A percentile compares a stretch with the other conserved stretches of the same genome.
Conservation (phyloP, 352 stramenopile species). For the Pythium chondricola region DNA sequence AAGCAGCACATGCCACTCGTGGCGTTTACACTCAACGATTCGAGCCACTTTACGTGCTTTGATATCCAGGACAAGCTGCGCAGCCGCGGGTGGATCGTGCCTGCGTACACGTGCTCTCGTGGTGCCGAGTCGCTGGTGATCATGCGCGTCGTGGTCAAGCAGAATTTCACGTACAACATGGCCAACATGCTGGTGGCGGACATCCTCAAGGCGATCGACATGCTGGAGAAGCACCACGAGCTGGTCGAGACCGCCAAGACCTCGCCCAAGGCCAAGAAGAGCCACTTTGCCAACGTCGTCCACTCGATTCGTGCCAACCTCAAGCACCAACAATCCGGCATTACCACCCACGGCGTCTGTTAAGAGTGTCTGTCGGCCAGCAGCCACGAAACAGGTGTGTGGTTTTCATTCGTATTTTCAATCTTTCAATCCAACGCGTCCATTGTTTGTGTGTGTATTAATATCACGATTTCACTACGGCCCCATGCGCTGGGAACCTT, state of each 20-base stretch:
- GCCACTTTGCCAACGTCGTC: constrained; percentile 58
- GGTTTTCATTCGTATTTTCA: neutral
- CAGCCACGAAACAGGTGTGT: neutral
- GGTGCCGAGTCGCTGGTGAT: constrained; percentile 80
- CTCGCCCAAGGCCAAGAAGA: constrained; percentile 71
- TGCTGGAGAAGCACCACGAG: constrained; percentile 72
- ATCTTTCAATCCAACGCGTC: too few relatives aligned
- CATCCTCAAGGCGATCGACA: constrained; percentile 80
- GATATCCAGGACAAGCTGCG: constrained; percentile 89
- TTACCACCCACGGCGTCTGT: constrained; percentile 80
- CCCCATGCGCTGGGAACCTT: neutral
- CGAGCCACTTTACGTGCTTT: constrained; percentile 81
- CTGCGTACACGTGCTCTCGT: constrained; percentile 83
- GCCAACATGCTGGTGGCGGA: constrained; percentile 85
- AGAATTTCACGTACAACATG: constrained; percentile 88
- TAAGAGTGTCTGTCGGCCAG: constrained; percentile 17
- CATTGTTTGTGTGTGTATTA: too few relatives aligned
- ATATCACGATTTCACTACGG: too few relatives aligned
- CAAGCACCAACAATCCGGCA: constrained; percentile 66
- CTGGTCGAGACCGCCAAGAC: constrained; percentile 72
- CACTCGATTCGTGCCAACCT: constrained; percentile 59
- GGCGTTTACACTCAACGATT: constrained; percentile 79
- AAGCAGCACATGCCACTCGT: constrained; percentile 90
- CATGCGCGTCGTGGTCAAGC: constrained; percentile 89
- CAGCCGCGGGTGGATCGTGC: constrained; percentile 85